Evolutionary conservation across 140 eudicot genomes (phyloP), one percentile per base, ranked within the genome.

Genomic region (Oenanthe javanica): DNA sequence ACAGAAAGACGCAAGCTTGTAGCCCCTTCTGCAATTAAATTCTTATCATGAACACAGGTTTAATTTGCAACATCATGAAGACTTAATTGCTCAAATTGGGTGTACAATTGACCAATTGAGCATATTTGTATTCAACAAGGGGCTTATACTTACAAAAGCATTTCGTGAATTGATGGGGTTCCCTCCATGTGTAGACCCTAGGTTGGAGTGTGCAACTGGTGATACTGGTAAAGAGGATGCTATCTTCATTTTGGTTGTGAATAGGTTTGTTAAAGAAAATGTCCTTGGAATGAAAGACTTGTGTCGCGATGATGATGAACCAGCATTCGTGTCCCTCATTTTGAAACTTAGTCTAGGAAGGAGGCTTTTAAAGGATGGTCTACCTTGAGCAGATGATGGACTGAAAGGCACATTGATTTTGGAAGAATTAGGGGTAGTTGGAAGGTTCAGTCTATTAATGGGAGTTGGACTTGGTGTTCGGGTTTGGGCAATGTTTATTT

Each of bases 181-280:
- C 63, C 94, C 91, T 83, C 98, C 99, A 87, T 86, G 99, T 73
- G 84, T 59, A 59, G 99, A 96, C 83, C 90, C 97, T 3, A 96
- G 99, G 83, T 96, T 96, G 8, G 99, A 96, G 84, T 96, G 99
- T 73, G 84, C 80, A 77, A 93, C 89, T 54, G 96, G 98, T 40
- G 92, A 85, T 40, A 75, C 90, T 3, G 99, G 99, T 69, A 96
- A 83, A 52, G 99, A 96, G 45, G 96, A 80, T 49, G 92, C 87
- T 81, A 86, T 77, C 49, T 87, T 89, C 81, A 76, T 83, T 84
- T 72, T 93, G 21, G 87, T 74, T 50, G 91, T 72, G 67, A 96
- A 93, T 50, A 93, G 77, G 81, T 86, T 88, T 12, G 91, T 72
- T 40, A 92, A 76, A 49, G 99, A 92, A 77, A 86, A 84, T 3